phyloP scores from a whole-genome alignment of 805 yeast species.

The Sugiyamaella qingdaonensis region DNA sequence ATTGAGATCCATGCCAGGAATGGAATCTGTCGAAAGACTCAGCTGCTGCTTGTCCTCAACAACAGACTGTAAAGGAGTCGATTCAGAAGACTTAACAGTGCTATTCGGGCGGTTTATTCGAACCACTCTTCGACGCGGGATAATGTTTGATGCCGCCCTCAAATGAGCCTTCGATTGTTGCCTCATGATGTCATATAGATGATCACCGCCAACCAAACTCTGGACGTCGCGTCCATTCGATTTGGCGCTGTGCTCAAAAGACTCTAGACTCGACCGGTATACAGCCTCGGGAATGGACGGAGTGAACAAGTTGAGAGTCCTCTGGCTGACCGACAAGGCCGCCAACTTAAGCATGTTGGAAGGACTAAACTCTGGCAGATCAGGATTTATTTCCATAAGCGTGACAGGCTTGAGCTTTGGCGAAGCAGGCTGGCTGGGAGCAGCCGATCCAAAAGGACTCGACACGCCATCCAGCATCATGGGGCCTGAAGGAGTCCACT shows the following conservation, averaged over 20 bases:
- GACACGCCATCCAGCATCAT: conserved; percentile 14
- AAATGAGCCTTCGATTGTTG: conserved; percentile 8
- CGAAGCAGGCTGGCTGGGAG: conserved; percentile 12
- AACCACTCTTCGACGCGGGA: conserved; percentile 31
- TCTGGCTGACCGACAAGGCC: conserved; percentile 67
- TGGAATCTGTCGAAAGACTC: not conserved
- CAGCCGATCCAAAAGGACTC: conserved; percentile 6
- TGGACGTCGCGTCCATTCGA: conserved; percentile 27
- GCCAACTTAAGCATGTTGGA: conserved; percentile 65
- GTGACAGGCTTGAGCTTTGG: conserved; percentile 38
- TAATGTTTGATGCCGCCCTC: conserved; percentile 9
- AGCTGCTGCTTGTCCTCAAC: not conserved
- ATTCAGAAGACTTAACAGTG: not conserved
- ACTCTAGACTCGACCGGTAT: conserved; percentile 49
- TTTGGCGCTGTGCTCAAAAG: conserved; percentile 22
- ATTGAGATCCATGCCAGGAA: not conserved
- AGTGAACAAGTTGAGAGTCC: conserved; percentile 69
- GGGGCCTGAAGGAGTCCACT: conserved; percentile 46
- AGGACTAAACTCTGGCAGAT: conserved; percentile 58
- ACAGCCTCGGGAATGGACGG: conserved; percentile 55
- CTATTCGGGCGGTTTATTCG: conserved; percentile 16
- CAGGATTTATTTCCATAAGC: conserved; percentile 52
- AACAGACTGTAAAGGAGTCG: too few relatives aligned
- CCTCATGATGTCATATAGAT: conserved; percentile 18
- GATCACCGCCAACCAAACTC: conserved; percentile 13